Base-by-base conservation (phyloP, 2,329 filamentous ascomycete genomes). In the Epichloe bromicola region DNA sequence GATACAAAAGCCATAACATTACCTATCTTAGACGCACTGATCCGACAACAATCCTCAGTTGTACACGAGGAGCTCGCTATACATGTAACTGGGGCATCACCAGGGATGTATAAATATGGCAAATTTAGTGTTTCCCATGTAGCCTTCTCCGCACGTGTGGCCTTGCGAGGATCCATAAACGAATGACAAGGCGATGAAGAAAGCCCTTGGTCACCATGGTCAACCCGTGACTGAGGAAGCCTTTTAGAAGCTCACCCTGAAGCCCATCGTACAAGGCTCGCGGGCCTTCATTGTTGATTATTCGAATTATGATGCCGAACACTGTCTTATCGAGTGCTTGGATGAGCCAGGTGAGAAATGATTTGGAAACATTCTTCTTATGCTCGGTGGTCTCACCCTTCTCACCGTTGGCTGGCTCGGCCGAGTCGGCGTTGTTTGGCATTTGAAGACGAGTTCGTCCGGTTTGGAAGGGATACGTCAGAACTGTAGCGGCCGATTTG, bases 151-250 rank as follows among this genome's bases (percentile, higher is more conserved):
- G 58, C 47, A 66, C 52, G 46, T 59, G 54, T 44, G 63, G 59
- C 38, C 61, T 55, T 40, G 64, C 52, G 40, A 82, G 61, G 57
- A 87, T 85, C 67, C 91, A 94, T 4, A 83, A 59, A 55, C 79
- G 79, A 53, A 94, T 78, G 51, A 95, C 79, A 15, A 83, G 65
- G 30, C 78, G 74, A 63, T 95, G 86, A 8, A 93, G 78, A 5
- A 78, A 70, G 51, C 91, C 86, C 67, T 95, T 95, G 53, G 86
- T 80, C 50, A 91, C 70, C 86, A 95, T 95, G 1, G 88, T 91
- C 48, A 89, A 76, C 0, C 89, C 89, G 60, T 95, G 88, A 20
- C 81, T 83, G 60, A 95, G 83, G 68, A 95, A 94, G 0, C 86
- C 85, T 60, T 89, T 90, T 8, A 90, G 66, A 3, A 95, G 74